Base-by-base conservation (phyloP, 2,329 filamentous ascomycete species). In the Claviceps cyperi region DNA sequence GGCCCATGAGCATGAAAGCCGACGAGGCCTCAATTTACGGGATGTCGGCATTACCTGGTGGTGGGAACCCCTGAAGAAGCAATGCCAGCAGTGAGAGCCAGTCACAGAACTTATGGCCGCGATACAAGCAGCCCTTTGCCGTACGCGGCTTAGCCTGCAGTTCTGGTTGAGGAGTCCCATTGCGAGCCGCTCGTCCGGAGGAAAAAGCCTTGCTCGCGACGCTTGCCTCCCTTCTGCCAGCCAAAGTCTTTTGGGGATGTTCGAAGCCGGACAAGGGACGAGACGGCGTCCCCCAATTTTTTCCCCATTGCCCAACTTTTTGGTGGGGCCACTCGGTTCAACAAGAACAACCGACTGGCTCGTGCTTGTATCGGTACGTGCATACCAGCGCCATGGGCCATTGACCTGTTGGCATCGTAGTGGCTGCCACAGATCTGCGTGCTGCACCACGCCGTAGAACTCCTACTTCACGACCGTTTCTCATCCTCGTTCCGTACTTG, bases 311-410 rank as follows among this genome's bases (percentile, higher is more conserved):
- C 43, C 58, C 57, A 57, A 59, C 54, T 59, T 59, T 59, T 56
- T 59, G 58, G 63, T 65, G 63, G 63, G 62, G 56, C 62, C 22
- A n/a, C 49, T 56, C 41, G 49, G 62, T 65, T 65, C 63, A 65
- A 65, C 63, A 65, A 65, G 59, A 50, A 55, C 50, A 51, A 43
- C 41, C n/a, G 19, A 15, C 15, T 32, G 36, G 17, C 15, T 14
- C 43, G 15, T 35, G 17, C 9, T 32, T 40, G 51, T 36, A 51
- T 32, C 38, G 36, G 48, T 52, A 52, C 51, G 39, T 46, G 41
- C 47, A 32, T 32, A 32, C 28, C 28, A 32, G 14, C 21, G 32
- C 6, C 32, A 15, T 14, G n/a, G 22, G n/a, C 19, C 40, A 24
- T 15, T 14, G 40, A 22, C 40, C 35, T 45, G 43, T 40, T 43